Conservation (phyloP, 2,329 filamentous ascomycete genomes). For the Alternaria atra region DNA sequence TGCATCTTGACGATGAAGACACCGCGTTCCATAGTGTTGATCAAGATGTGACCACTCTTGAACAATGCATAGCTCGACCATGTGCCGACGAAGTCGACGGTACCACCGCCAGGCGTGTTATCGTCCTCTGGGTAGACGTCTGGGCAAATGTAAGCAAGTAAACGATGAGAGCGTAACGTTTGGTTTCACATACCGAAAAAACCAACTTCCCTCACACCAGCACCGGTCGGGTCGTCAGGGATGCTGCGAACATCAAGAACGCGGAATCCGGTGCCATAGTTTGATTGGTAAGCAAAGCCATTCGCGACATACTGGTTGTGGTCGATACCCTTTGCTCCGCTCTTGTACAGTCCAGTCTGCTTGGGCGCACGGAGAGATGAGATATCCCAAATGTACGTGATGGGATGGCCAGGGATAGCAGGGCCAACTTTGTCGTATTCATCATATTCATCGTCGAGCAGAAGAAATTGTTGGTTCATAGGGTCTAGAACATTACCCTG, state of each 20-base stretch:
- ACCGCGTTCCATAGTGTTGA: constrained; percentile 54
- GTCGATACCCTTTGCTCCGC: constrained; percentile 52
- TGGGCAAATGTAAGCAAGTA: constrained; percentile 10
- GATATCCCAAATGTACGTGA: constrained; percentile 54
- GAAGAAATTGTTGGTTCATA: constrained; percentile 46
- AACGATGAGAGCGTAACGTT: background rate
- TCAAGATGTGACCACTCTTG: constrained; percentile 51
- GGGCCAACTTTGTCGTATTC: constrained; percentile 51
- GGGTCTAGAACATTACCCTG: constrained; percentile 63
- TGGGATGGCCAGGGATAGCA: constrained; percentile 44
- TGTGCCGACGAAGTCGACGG: constrained; percentile 54
- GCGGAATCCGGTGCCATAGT: constrained; percentile 56
- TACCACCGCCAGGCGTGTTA: constrained; percentile 49
- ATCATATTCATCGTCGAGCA: constrained; percentile 53
- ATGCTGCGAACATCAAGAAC: constrained; percentile 55
- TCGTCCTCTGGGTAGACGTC: constrained; percentile 57
- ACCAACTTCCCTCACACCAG: constrained; percentile 53
- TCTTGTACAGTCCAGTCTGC: constrained; percentile 56
- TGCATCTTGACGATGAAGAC: constrained; percentile 50
- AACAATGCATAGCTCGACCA: constrained; percentile 56
- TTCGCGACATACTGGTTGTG: constrained; percentile 60
- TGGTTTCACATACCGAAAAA: constrained; percentile 45
- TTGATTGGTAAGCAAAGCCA: constrained; percentile 55
- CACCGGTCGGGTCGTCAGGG: constrained; percentile 51
- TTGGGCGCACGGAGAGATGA: constrained; percentile 44